Conservation (phyloP, 352 stramenopile genomes). For the Globisporangium carolinianum region DNA sequence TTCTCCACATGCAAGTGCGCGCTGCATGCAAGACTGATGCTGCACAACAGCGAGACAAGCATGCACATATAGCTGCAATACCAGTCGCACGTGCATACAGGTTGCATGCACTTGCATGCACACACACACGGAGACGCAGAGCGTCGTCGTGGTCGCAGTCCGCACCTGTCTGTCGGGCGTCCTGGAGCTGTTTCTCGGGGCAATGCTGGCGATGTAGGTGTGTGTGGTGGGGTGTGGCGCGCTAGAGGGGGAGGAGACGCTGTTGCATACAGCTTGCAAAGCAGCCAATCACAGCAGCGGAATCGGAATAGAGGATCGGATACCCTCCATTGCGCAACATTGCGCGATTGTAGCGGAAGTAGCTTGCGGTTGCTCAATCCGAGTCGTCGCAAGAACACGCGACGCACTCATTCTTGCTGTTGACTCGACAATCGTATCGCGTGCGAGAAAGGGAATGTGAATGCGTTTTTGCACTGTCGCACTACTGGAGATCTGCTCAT, state of each 20-base stretch:
- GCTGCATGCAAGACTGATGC: not conserved
- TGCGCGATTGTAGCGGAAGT: not conserved
- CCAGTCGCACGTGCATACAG: not conserved
- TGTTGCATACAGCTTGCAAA: conserved; percentile 5
- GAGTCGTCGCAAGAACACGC: not conserved
- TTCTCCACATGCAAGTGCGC: too few relatives aligned
- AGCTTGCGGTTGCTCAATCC: not conserved
- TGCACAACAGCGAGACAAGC: not conserved
- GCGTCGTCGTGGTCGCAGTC: not conserved
- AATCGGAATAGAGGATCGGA: conserved; percentile 3
- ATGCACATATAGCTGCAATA: too few relatives aligned
- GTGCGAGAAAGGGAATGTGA: too few relatives aligned
- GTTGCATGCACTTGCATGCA: not conserved
- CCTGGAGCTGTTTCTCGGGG: conserved; percentile 11
- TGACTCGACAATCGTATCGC: too few relatives aligned
- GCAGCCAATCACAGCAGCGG: conserved; percentile 5
- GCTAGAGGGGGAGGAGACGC: conserved; percentile 2
- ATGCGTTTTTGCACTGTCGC: too few relatives aligned
- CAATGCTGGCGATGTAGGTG: not conserved
- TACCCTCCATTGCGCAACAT: not conserved
- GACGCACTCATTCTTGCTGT: too few relatives aligned
- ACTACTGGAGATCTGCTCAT: too few relatives aligned
- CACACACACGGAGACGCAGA: not conserved
- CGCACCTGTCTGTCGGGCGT: conserved; percentile 10
- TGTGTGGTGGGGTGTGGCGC: conserved; percentile 4